A percentile compares a stretch with the other conserved stretches of the same genome.
Conservation (phyloP, 352 stramenopile species). For the Globisporangium orthogonon region DNA sequence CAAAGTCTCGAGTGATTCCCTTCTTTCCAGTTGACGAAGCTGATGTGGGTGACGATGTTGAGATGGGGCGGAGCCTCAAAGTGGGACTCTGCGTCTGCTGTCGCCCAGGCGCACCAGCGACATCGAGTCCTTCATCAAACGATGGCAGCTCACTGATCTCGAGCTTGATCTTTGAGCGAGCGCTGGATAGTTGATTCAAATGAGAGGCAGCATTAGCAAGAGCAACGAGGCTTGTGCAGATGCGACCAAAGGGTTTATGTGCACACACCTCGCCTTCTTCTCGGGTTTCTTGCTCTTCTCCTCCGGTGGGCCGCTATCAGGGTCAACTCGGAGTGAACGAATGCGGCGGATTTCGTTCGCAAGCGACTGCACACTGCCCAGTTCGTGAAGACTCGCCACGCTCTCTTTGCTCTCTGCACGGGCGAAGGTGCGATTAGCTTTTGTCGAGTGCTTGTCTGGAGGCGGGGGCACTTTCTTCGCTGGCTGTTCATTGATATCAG, state of each 20-base stretch:
- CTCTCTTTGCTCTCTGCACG: slow-evolving; percentile 41
- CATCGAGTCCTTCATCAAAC: slow-evolving; percentile 17
- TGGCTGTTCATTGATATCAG: slow-evolving; percentile 11
- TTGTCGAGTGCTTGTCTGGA: slow-evolving; percentile 31
- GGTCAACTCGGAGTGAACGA: slow-evolving; percentile 43
- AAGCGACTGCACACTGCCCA: slow-evolving; percentile 73
- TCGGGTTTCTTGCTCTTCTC: slow-evolving; percentile 35
- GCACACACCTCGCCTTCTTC: slow-evolving; percentile 43
- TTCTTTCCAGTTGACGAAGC: slow-evolving; percentile 44
- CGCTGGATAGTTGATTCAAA: slow-evolving; percentile 13
- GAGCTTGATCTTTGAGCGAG: slow-evolving; percentile 65
- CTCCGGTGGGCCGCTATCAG: slow-evolving; percentile 15
- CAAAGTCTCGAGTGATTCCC: slow-evolving; percentile 68
- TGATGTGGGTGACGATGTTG: slow-evolving; percentile 28
- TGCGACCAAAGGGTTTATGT: neutral
- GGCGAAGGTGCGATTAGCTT: slow-evolving; percentile 1
- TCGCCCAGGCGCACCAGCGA: slow-evolving; percentile 15
- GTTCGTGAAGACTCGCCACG: slow-evolving; percentile 40
- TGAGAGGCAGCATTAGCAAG: neutral
- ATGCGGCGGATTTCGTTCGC: slow-evolving; percentile 78
- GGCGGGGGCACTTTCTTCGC: slow-evolving; percentile 41
- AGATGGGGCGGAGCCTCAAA: slow-evolving; percentile 23
- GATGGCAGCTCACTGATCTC: slow-evolving; percentile 52
- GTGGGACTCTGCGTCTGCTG: slow-evolving; percentile 40
- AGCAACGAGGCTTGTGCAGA: neutral